These are phyloP conservation scores for Trichoderma citrinoviride DNA, from an alignment of 2,329 filamentous ascomycete species.

Conservation along the genomic window DNA sequence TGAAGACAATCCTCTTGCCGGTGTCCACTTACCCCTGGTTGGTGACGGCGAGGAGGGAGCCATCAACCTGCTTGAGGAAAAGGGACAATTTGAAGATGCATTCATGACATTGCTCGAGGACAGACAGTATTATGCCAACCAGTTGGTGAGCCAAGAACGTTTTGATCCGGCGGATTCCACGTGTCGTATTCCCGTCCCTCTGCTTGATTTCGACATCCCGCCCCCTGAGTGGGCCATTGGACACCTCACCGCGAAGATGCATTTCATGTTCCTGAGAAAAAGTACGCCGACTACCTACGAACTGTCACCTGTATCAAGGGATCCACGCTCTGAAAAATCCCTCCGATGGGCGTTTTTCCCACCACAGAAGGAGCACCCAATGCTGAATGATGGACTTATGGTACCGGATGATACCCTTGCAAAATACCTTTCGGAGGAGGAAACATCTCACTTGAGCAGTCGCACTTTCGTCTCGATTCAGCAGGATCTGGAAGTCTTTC, in stretches of 20 bases:
- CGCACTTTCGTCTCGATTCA: constrained; percentile 21
- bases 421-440: constrained; percentile 23
- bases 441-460: constrained; percentile 23
- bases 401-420: neutral
- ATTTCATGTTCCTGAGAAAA: constrained; percentile 30
- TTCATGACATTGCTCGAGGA: constrained; percentile 27
- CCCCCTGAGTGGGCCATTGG: constrained; percentile 28
- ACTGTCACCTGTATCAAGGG: neutral
- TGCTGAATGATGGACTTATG: constrained; percentile 23
- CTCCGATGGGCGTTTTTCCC: constrained; percentile 31
- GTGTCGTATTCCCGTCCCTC: constrained; percentile 32
- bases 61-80: neutral
- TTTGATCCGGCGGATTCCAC: constrained; percentile 29
- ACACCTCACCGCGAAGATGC: constrained; percentile 25
- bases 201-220: constrained; percentile 30
- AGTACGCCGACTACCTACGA: neutral
- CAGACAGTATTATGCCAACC: constrained; percentile 18
- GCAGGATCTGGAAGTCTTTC: constrained; percentile 21
- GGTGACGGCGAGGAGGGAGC: neutral
- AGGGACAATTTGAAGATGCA: constrained; percentile 28
- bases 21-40: neutral
- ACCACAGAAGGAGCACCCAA: constrained; percentile 1
- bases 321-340: constrained; percentile 22
- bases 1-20: neutral
- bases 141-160: constrained; percentile 32